Conservation (phyloP, 768 basidiomycete species). For the Russula compacta region DNA sequence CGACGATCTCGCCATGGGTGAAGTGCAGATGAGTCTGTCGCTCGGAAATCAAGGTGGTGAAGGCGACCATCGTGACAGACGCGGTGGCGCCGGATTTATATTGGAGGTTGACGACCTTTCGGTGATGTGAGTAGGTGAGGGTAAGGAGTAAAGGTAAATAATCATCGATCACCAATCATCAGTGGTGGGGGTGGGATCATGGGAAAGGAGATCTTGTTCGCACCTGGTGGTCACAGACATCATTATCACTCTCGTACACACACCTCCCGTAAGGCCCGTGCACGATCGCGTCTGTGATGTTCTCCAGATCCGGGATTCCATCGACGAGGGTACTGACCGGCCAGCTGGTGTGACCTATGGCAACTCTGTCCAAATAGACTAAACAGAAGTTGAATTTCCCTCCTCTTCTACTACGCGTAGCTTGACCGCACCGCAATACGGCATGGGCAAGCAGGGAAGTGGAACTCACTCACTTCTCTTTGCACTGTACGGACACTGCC, state of each 20-base stretch:
- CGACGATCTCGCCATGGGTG: constrained; percentile 81
- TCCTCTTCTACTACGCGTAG: background rate
- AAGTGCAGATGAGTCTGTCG: constrained; percentile 84
- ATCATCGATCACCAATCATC: background rate
- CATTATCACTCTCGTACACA: constrained; percentile 77
- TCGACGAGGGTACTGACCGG: constrained; percentile 64
- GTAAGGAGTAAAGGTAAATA: too few relatives aligned
- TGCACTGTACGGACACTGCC: constrained; percentile 76
- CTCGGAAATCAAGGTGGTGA: constrained; percentile 67
- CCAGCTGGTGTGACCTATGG: constrained; percentile 47
- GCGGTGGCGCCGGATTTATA: constrained; percentile 75
- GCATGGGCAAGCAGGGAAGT: background rate
- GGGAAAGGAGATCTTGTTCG: background rate
- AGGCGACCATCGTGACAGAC: constrained; percentile 86
- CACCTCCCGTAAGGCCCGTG: constrained; percentile 70
- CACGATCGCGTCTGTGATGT: constrained; percentile 62
- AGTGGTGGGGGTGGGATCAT: too few relatives aligned
- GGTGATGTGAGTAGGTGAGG: background rate
- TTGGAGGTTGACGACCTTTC: constrained; percentile 74
- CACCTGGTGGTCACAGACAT: constrained; percentile 82
- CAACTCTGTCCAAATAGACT: constrained; percentile 80
- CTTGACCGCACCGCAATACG: background rate
- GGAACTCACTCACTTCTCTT: constrained; percentile 68
- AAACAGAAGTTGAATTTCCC: background rate
- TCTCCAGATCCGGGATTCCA: constrained; percentile 81